Evolutionary conservation across 2,329 filamentous ascomycete species (phyloP).

Genomic region (Diaporthe aspalathi): DNA sequence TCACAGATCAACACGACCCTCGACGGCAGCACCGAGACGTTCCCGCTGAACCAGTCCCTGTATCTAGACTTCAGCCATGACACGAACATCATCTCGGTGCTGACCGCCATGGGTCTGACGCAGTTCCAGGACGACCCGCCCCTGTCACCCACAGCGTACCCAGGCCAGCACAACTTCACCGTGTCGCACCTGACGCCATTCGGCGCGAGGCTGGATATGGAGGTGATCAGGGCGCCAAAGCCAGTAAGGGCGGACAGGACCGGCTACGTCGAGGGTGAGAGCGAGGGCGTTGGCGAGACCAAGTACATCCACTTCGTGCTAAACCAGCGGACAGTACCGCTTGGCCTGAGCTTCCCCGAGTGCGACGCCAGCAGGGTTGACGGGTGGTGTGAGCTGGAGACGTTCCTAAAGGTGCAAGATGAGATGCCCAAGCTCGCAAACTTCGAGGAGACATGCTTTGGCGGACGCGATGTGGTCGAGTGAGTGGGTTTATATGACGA

Average conservation of each 20-base stretch:
- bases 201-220: conserved; percentile 78
- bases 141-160: conserved; percentile 66
- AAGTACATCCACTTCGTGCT: conserved; percentile 80
- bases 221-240: conserved; percentile 75
- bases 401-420: conserved; percentile 73
- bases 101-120: conserved; percentile 77
- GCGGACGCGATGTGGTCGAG: conserved; percentile 42
- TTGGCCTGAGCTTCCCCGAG: conserved; percentile 73
- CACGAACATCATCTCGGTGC: conserved; percentile 76
- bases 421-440: conserved; percentile 67
- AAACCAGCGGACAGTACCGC: conserved; percentile 78
- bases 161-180: conserved; percentile 70
- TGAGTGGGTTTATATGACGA: not conserved
- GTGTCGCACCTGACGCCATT: conserved; percentile 78
- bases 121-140: conserved; percentile 69
- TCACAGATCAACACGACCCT: conserved; percentile 77
- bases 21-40: conserved; percentile 74
- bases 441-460: conserved; percentile 76
- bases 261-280: conserved; percentile 58
- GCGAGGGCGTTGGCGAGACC: conserved; percentile 56
- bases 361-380: conserved; percentile 73
- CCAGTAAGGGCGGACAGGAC: conserved; percentile 68
- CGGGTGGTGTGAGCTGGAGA: conserved; percentile 80
- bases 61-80: conserved; percentile 86
- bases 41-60: conserved; percentile 78